These are phyloP conservation scores for Xylaria palmicola DNA, from an alignment of 495 filamentous ascomycete species.

Conservation along the genomic window DNA sequence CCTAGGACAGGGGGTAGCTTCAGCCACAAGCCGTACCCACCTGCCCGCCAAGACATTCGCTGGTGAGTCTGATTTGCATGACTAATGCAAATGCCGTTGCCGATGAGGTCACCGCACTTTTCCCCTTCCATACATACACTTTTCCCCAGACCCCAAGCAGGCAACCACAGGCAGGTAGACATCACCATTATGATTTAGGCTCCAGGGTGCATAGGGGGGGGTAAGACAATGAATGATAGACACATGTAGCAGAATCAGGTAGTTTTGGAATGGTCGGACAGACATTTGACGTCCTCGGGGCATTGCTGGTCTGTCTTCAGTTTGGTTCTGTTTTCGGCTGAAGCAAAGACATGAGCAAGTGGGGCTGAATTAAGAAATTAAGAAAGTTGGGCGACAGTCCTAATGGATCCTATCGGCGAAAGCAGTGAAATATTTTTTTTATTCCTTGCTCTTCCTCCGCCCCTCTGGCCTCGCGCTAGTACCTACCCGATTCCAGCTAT, in stretches of 20 bases:
- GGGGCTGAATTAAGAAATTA: constrained; percentile 3
- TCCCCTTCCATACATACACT: not conserved
- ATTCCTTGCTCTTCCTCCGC: constrained; percentile 6
- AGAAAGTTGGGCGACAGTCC: not conserved
- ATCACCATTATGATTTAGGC: not conserved
- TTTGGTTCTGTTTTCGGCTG: constrained; percentile 9
- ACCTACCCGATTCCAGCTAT: not conserved
- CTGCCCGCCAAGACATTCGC: not conserved
- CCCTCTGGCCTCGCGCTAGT: not conserved
- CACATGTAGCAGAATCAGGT: no score
- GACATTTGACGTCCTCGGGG: not conserved
- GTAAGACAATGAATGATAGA: no score
- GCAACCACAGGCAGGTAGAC: not conserved
- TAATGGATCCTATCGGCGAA: not conserved
- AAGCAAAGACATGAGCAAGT: constrained; percentile 4
- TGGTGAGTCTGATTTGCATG: not conserved
- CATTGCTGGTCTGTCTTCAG: not conserved
- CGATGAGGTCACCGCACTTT: constrained; percentile 8
- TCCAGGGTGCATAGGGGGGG: not conserved
- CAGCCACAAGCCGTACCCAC: not conserved
- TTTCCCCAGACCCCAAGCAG: not conserved
- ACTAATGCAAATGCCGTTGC: constrained; percentile 1
- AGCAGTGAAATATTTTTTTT: constrained; percentile 10
- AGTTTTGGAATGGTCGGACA: no score
- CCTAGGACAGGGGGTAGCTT: not conserved